Evolutionary conservation across 192 early-diverging fungal genomes (phyloP).

Genomic region (Hyaloraphidium curvatum): DNA sequence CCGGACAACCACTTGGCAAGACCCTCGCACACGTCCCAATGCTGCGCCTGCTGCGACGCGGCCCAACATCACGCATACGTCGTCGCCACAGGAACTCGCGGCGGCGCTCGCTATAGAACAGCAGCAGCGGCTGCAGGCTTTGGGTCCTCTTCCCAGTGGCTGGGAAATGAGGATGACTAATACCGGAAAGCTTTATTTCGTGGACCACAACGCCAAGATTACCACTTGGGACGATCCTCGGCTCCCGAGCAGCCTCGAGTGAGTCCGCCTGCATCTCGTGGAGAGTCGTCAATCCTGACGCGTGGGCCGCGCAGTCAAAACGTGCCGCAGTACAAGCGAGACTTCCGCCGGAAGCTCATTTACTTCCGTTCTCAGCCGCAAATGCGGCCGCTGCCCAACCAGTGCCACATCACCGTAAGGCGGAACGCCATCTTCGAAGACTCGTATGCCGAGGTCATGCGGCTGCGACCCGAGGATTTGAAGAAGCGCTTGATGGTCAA

Average conservation of each 20-base stretch:
- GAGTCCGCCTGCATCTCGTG: neutral
- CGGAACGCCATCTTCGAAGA: conserved; percentile 86
- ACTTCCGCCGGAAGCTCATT: conserved; percentile 91
- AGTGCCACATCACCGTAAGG: conserved; percentile 83
- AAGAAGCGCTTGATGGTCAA: conserved; percentile 97
- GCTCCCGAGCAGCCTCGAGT: conserved; percentile 24
- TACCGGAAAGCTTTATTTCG: conserved; percentile 90
- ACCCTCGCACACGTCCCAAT: conserved; percentile 29
- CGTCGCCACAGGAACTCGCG: conserved; percentile 19
- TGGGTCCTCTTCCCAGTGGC: conserved; percentile 84
- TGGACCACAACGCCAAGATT: conserved; percentile 94
- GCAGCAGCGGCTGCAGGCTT: conserved; percentile 45
- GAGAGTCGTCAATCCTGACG: neutral
- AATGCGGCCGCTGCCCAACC: conserved; percentile 70
- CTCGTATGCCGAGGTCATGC: conserved; percentile 89
- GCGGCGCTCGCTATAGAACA: conserved; percentile 25
- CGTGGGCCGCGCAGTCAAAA: conserved; percentile 26
- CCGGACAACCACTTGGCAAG: conserved; percentile 77
- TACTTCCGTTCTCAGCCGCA: conserved; percentile 89
- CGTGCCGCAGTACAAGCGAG: conserved; percentile 97
- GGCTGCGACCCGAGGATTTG: conserved; percentile 67
- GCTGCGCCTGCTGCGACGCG: neutral
- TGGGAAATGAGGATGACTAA: conserved; percentile 98
- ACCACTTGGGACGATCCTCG: conserved; percentile 91
- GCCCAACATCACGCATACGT: conserved; percentile 18